Evolutionary conservation across 2,329 filamentous ascomycete species (phyloP).

Genomic region (Coleophoma crateriformis): DNA sequence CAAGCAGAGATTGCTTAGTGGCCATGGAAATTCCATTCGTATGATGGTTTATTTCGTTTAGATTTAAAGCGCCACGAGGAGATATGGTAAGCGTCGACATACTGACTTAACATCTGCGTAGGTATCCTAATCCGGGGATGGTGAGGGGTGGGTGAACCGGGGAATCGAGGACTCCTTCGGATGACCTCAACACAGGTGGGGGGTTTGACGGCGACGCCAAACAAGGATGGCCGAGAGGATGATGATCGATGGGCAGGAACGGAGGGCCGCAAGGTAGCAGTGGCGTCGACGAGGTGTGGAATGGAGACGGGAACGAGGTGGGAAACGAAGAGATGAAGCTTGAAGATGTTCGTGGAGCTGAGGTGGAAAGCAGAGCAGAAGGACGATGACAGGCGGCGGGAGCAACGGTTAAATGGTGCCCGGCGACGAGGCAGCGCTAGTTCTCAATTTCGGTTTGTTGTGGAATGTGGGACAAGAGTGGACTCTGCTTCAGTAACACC

Average conservation of each 20-base stretch:
- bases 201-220: background rate
- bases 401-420: no score
- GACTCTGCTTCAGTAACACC: no score
- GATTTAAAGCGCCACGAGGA: constrained; percentile 23
- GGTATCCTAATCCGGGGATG: constrained; percentile 5
- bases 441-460: no score
- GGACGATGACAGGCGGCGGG: no score
- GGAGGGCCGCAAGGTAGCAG: no score
- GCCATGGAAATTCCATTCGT: constrained; percentile 12
- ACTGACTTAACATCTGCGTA: constrained; percentile 26
- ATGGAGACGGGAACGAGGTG: no score
- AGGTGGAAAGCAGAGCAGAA: no score
- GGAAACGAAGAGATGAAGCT: no score
- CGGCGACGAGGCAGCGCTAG: no score
- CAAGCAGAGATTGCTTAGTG: constrained; percentile 5
- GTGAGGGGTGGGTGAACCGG: constrained; percentile 3
- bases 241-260: background rate
- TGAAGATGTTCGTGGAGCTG: no score
- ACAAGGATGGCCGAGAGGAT: constrained; percentile 1
- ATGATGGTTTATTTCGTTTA: constrained; percentile 21
- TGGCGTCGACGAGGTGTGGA: no score
- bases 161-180: constrained; percentile 1
- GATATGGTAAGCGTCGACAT: constrained; percentile 25
- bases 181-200: background rate
- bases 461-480: no score